These are phyloP conservation scores for Cryptococcus hybrid DNA, from an alignment of 1,284 basidiomycete species.

Conservation along the genomic window DNA sequence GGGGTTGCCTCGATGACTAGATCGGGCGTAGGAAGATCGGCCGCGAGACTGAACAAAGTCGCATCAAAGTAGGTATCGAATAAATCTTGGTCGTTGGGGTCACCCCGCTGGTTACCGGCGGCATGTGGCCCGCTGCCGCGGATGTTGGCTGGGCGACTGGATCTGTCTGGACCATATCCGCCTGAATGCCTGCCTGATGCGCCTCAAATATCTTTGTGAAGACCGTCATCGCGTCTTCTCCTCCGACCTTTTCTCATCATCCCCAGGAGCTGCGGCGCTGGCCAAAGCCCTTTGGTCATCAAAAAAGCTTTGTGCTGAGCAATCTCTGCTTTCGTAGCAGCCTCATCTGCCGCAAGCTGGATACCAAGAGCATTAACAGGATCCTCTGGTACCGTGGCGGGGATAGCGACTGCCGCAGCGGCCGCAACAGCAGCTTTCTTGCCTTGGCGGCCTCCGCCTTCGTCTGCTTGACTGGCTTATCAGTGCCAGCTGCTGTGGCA, in stretches of 20 bases:
- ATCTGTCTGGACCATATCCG: conserved; percentile 1
- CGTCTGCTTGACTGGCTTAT: conserved; percentile 13
- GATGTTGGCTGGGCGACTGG: not conserved
- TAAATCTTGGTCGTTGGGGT: conserved; percentile 17
- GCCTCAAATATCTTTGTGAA: conserved; percentile 15
- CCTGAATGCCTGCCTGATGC: conserved; percentile 4
- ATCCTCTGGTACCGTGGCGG: not conserved
- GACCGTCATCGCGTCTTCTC: conserved; percentile 2
- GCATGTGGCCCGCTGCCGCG: not conserved
- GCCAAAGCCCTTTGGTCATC: conserved; percentile 8
- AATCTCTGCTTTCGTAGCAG: conserved; percentile 15
- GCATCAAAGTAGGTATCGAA: conserved; percentile 31
- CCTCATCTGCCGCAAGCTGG: conserved; percentile 13
- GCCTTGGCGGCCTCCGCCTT: conserved; percentile 13
- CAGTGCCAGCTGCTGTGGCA: conserved; percentile 1
- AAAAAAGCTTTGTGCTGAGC: conserved; percentile 22
- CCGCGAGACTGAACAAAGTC: conserved; percentile 11
- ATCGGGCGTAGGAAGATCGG: conserved; percentile 27
- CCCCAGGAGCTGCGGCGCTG: not conserved
- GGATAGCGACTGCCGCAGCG: not conserved
- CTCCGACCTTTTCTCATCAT: not conserved
- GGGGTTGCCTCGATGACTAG: conserved; percentile 11
- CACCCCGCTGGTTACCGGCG: not conserved
- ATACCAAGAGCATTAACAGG: conserved; percentile 20
- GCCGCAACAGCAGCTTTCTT: not conserved